These are phyloP conservation scores for Kwoniella sp. DNA, from an alignment of 768 basidiomycete genomes.

Conservation along the genomic window DNA sequence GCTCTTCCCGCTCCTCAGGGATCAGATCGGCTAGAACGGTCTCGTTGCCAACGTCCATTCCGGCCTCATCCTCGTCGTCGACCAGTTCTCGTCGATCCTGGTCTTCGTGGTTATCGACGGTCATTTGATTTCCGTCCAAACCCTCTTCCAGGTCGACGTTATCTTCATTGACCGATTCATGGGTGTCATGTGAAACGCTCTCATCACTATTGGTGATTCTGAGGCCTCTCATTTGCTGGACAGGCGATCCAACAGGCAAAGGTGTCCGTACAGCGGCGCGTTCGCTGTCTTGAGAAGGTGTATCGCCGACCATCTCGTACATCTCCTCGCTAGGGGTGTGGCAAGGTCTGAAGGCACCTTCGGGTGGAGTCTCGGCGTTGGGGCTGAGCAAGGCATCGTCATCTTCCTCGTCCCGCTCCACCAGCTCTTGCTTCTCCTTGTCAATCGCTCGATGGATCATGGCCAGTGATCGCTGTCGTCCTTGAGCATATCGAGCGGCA, in stretches of 20 bases:
- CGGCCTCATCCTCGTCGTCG: conserved; percentile 8
- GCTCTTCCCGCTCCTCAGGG: conserved; percentile 20
- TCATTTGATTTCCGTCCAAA: too few species aligned
- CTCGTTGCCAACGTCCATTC: conserved; percentile 22
- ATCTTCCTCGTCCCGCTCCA: conserved; percentile 3
- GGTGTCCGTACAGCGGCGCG: conserved; percentile 4
- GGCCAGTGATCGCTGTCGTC: conserved; percentile 49
- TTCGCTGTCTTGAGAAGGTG: conserved; percentile 9
- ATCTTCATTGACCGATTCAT: not conserved
- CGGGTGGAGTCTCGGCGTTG: conserved; percentile 24
- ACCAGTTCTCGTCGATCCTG: not conserved
- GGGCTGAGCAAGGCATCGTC: conserved; percentile 12
- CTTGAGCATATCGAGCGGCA: conserved; percentile 40
- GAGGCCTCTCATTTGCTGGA: not conserved
- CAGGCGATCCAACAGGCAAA: conserved; percentile 7
- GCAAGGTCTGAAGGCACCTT: conserved; percentile 32
- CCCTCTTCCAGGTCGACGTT: too few species aligned
- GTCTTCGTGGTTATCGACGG: not conserved
- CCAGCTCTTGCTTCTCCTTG: conserved; percentile 15
- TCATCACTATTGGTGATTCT: conserved; percentile 14
- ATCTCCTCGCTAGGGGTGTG: conserved; percentile 39
- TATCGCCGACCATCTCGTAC: conserved; percentile 33
- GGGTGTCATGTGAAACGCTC: not conserved
- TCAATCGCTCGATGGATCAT: conserved; percentile 39
- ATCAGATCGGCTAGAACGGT: conserved; percentile 29